phyloP scores from a whole-genome alignment of 1,139 yeast species.

The Debaryomyces psychrophilus region DNA sequence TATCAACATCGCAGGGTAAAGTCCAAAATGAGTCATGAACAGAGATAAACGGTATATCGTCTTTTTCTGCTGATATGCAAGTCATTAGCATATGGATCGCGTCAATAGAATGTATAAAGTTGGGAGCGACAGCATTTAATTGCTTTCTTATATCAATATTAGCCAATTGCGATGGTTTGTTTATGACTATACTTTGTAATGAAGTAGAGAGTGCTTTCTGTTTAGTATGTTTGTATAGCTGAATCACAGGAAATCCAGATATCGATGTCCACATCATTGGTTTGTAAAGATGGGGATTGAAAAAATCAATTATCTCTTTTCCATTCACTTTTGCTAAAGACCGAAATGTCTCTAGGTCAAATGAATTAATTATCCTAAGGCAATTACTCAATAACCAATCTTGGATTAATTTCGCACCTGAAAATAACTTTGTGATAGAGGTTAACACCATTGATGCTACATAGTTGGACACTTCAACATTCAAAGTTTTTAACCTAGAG shows the following conservation, averaged over 20 bases:
- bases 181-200: constrained; percentile 30
- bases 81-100: constrained; percentile 46
- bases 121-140: constrained; percentile 46
- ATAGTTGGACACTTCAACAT: constrained; percentile 22
- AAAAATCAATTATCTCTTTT: constrained; percentile 20
- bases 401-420: constrained; percentile 39
- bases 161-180: constrained; percentile 20
- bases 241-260: constrained; percentile 48
- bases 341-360: constrained; percentile 24
- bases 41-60: constrained; percentile 35
- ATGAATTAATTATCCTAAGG: constrained; percentile 32
- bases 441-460: constrained; percentile 32
- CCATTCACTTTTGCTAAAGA: constrained; percentile 12
- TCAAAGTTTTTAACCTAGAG: constrained; percentile 1
- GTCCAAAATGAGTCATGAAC: constrained; percentile 55
- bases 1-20: constrained; percentile 35
- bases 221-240: constrained; percentile 32
- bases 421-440: constrained; percentile 39
- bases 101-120: constrained; percentile 49
- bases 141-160: constrained; percentile 37
- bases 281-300: constrained; percentile 20
- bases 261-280: constrained; percentile 51
- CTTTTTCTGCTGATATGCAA: constrained; percentile 25
- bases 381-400: constrained; percentile 41
- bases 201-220: constrained; percentile 23